Percentiles rank a stretch among this genome's conserved stretches.
Conservation (phyloP, 495 filamentous ascomycete species). For the Talaromyces adpressus region DNA sequence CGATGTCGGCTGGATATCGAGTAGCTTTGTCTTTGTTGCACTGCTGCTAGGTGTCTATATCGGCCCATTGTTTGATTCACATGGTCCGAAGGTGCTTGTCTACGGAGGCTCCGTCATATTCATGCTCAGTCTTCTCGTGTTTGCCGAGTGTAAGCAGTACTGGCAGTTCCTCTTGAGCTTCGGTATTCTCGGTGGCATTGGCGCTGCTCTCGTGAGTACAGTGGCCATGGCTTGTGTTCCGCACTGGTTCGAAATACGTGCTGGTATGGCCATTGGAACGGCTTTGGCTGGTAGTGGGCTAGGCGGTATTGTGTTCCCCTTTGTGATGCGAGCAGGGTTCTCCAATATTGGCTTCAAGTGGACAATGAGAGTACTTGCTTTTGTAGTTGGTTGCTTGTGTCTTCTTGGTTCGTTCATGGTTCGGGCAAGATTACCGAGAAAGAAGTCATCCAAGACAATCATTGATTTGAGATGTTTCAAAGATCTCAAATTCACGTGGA, state of each 20-base stretch:
- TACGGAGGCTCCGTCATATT: conserved; percentile 44
- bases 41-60: conserved; percentile 56
- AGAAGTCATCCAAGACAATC: conserved; percentile 23
- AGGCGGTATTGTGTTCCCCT: conserved; percentile 57
- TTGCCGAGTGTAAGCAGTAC: conserved; percentile 46
- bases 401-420: conserved; percentile 35
- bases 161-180: conserved; percentile 63
- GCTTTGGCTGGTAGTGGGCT: conserved; percentile 30
- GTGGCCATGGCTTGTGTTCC: conserved; percentile 31
- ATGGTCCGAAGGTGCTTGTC: conserved; percentile 48
- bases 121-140: conserved; percentile 44
- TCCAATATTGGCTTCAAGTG: conserved; percentile 51
- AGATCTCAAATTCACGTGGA: conserved; percentile 38
- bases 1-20: conserved; percentile 60
- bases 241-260: conserved; percentile 33
- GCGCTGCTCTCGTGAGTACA: conserved; percentile 52
- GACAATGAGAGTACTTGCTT: conserved; percentile 52
- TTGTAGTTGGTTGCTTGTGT: conserved; percentile 48
- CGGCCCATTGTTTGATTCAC: conserved; percentile 58
- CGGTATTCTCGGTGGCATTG: conserved; percentile 50
- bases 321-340: conserved; percentile 46
- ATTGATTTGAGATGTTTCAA: conserved; percentile 51
- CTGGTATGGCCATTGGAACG: conserved; percentile 31
- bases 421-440: conserved; percentile 24
- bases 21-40: conserved; percentile 54